A percentile compares a stretch with the other conserved stretches of the same genome.
These are phyloP conservation scores for Xylaria sp. DNA, from an alignment of 2,329 filamentous ascomycete species.

Conservation along the genomic window DNA sequence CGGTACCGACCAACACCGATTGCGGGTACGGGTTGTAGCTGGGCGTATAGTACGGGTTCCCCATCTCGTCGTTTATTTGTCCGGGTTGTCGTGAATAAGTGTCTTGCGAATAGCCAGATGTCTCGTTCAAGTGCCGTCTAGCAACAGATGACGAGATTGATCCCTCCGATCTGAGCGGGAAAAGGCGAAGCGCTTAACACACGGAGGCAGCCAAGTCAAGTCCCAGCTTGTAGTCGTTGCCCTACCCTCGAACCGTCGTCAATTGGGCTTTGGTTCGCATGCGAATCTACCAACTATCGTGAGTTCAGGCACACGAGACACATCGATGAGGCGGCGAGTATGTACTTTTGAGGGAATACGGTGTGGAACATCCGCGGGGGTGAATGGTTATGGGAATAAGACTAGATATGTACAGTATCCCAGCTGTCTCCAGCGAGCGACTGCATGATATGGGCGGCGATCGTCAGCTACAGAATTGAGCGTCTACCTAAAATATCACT, in stretches of 20 bases:
- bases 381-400: not conserved
- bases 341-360: conserved; percentile 7
- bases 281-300: not conserved
- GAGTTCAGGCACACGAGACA: not conserved
- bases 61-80: conserved; percentile 27
- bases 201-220: not conserved
- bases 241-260: not conserved
- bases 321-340: not conserved
- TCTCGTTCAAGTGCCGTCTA: not conserved
- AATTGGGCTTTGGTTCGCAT: not conserved
- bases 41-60: conserved; percentile 38
- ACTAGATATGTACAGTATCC: conserved; percentile 2
- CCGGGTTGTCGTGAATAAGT: not conserved
- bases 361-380: conserved; percentile 10
- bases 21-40: conserved; percentile 38
- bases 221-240: not conserved
- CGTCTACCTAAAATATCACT: conserved; percentile 20
- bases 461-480: not conserved
- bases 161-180: not conserved
- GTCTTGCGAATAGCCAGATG: not conserved
- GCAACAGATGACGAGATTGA: not conserved
- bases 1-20: conserved; percentile 38
- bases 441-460: not conserved
- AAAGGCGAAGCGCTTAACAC: not conserved
- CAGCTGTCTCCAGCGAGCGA: too few species aligned